phyloP scores from a whole-genome alignment of 805 yeast genomes.

The Saccharomycopsis sp. region DNA sequence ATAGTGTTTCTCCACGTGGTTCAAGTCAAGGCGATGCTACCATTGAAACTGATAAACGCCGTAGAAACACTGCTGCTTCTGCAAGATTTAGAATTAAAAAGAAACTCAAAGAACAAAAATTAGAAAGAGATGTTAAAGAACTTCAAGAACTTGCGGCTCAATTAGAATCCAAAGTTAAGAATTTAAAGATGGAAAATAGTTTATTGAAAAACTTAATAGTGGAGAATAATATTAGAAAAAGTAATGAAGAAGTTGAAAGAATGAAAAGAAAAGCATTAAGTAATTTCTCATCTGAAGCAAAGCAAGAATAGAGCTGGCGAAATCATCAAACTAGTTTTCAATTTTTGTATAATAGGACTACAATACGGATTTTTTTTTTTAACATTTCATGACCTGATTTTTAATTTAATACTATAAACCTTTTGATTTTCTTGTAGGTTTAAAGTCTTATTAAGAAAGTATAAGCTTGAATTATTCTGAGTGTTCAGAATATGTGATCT shows the following conservation, averaged over 20 bases:
- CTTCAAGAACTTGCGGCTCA: slow-evolving; percentile 55
- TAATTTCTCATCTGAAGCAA: too few species aligned
- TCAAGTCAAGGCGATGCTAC: not conserved
- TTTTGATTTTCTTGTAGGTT: too few species aligned
- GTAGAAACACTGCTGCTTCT: slow-evolving; percentile 87
- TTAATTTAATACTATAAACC: too few species aligned
- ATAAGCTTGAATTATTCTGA: too few species aligned
- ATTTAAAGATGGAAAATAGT: slow-evolving; percentile 87
- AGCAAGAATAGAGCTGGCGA: too few species aligned
- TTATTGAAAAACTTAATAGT: slow-evolving; percentile 74
- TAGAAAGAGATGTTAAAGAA: slow-evolving; percentile 68
- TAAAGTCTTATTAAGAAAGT: too few species aligned
- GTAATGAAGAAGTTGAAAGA: slow-evolving; percentile 24
- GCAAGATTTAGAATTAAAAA: slow-evolving; percentile 90
- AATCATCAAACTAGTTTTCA: too few species aligned
- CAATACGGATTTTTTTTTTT: too few species aligned
- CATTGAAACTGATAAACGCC: slow-evolving; percentile 81
- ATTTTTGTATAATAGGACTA: too few species aligned
- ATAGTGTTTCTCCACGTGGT: not conserved
- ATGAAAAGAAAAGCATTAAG: slow-evolving; percentile 25
- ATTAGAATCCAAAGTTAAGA: slow-evolving; percentile 66
- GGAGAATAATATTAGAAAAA: slow-evolving; percentile 54
- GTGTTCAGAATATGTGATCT: too few species aligned
- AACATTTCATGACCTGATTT: too few species aligned
- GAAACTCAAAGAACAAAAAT: slow-evolving; percentile 84